These are phyloP conservation scores for Naganishia vishniacii DNA, from an alignment of 768 basidiomycete genomes.

Conservation along the genomic window DNA sequence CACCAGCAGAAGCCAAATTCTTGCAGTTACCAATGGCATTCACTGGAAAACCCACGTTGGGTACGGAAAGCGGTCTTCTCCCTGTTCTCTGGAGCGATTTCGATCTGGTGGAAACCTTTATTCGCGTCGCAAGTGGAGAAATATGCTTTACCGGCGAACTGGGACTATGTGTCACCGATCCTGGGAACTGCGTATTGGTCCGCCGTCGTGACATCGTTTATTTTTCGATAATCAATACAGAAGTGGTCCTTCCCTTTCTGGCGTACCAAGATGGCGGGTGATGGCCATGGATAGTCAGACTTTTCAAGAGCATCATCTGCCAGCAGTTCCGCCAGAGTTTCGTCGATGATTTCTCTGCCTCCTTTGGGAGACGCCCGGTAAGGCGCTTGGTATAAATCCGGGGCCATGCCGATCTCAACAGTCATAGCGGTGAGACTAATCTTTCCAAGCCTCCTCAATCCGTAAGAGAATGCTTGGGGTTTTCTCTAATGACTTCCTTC, in stretches of 20 bases:
- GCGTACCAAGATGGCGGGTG: conserved; percentile 21
- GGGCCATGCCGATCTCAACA: conserved; percentile 7
- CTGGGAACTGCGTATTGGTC: conserved; percentile 26
- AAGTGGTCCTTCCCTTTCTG: conserved; percentile 28
- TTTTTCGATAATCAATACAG: conserved; percentile 24
- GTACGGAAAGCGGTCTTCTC: conserved; percentile 22
- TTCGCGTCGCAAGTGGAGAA: conserved; percentile 24
- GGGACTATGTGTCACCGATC: conserved; percentile 20
- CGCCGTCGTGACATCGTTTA: conserved; percentile 23
- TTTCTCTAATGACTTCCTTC: background rate
- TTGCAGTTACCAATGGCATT: too few species aligned
- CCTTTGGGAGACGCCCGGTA: conserved; percentile 21
- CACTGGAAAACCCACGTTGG: too few species aligned
- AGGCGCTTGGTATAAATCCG: conserved; percentile 10
- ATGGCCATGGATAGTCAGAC: conserved; percentile 27
- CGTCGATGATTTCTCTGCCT: conserved; percentile 14
- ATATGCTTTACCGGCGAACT: conserved; percentile 16
- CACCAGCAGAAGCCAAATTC: too few species aligned
- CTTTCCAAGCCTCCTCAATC: conserved; percentile 2
- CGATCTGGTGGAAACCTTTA: conserved; percentile 20
- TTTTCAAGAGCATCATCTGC: conserved; percentile 27
- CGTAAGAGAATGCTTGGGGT: conserved; percentile 22
- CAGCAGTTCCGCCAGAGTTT: conserved; percentile 11
- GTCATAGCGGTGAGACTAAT: conserved; percentile 16
- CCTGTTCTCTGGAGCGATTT: conserved; percentile 9